A percentile compares a stretch with the other conserved stretches of the same genome.
These are phyloP conservation scores for Aureobasidium leucospermi DNA, from an alignment of 2,329 filamentous ascomycete genomes.

Conservation along the genomic window DNA sequence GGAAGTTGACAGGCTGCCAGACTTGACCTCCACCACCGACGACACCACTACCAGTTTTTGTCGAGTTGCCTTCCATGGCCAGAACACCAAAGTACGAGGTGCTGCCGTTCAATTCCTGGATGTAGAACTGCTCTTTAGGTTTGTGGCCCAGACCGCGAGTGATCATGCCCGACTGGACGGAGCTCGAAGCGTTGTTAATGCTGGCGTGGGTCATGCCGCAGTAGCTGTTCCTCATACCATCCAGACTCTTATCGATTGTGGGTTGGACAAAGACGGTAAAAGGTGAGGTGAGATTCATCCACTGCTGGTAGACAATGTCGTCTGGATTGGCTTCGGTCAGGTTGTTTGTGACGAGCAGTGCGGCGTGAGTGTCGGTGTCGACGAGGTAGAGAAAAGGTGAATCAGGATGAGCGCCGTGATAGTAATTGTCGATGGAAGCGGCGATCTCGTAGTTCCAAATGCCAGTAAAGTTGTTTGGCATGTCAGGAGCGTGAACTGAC, in stretches of 20 bases:
- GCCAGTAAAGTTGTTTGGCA: slow-evolving; percentile 53
- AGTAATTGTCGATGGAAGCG: slow-evolving; percentile 70
- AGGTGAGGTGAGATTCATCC: slow-evolving; percentile 47
- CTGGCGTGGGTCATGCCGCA: slow-evolving; percentile 64
- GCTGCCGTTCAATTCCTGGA: slow-evolving; percentile 65
- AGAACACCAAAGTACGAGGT: slow-evolving; percentile 67
- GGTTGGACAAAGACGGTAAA: slow-evolving; percentile 73
- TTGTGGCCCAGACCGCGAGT: slow-evolving; percentile 56
- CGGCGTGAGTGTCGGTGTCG: slow-evolving; percentile 74
- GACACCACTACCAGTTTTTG: slow-evolving; percentile 45
- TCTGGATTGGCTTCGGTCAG: slow-evolving; percentile 48
- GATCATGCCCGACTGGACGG: slow-evolving; percentile 55
- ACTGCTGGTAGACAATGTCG: slow-evolving; percentile 44
- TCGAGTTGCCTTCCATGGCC: slow-evolving; percentile 52
- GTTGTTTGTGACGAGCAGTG: slow-evolving; percentile 71
- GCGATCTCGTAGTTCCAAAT: slow-evolving; percentile 76
- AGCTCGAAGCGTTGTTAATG: slow-evolving; percentile 29
- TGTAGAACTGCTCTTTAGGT: slow-evolving; percentile 83
- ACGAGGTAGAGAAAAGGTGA: slow-evolving; percentile 63
- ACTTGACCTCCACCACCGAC: slow-evolving; percentile 70
- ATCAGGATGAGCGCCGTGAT: slow-evolving; percentile 55
- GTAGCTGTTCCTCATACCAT: slow-evolving; percentile 69
- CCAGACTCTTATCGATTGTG: slow-evolving; percentile 49
- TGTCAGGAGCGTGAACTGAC: slow-evolving; percentile 62
- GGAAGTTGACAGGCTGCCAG: slow-evolving; percentile 52